Evolutionary conservation across 805 yeast genomes (phyloP).

Genomic region (Candida saitoana): DNA sequence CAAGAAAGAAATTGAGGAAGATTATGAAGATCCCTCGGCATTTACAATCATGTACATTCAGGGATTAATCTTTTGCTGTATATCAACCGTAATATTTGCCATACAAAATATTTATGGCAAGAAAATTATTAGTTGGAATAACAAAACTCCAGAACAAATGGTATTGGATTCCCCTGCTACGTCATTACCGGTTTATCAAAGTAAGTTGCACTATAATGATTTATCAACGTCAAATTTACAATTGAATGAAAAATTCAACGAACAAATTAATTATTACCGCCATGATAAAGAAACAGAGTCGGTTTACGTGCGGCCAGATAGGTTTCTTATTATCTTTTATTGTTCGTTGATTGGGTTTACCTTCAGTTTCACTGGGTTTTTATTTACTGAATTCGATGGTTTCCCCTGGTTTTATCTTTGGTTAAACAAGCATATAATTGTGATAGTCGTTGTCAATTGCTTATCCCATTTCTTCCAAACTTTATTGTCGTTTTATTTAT

Average conservation of each 20-base stretch:
- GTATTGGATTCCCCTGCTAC: background rate
- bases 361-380: conserved; percentile 71
- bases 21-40: conserved; percentile 5
- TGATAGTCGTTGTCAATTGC: conserved; percentile 60
- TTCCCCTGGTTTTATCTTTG: conserved; percentile 21
- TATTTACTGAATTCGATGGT: conserved; percentile 50
- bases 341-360: conserved; percentile 70
- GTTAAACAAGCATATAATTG: conserved; percentile 35
- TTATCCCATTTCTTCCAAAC: conserved; percentile 76
- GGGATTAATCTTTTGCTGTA: conserved; percentile 67
- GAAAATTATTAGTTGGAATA: conserved; percentile 61
- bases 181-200: background rate
- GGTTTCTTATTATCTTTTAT: conserved; percentile 74
- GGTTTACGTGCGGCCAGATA: conserved; percentile 55
- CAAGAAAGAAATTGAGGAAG: conserved; percentile 6
- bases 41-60: conserved; percentile 31
- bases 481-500: conserved; percentile 71
- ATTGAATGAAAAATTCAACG: conserved; percentile 21
- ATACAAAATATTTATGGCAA: conserved; percentile 85
- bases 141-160: conserved; percentile 14
- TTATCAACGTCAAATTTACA: conserved; percentile 31
- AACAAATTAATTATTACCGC: conserved; percentile 6
- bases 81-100: conserved; percentile 73
- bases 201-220: background rate
- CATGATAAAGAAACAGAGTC: conserved; percentile 6